Conservation (phyloP, 805 yeast genomes). For the Hanseniaspora occidentalis region DNA sequence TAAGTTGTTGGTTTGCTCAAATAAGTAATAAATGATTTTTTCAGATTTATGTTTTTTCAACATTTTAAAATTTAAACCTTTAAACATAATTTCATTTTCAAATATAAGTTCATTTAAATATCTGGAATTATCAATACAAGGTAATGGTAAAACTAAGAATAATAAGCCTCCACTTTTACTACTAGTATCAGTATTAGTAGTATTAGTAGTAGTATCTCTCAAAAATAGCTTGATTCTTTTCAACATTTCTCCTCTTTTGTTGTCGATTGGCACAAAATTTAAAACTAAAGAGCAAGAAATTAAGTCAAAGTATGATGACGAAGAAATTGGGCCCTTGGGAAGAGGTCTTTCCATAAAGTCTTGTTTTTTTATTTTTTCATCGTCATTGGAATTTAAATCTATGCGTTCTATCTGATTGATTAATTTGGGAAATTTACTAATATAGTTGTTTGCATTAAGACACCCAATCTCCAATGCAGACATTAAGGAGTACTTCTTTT, state of each 20-base stretch:
- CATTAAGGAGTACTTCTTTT: constrained; percentile 6
- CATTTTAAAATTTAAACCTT: constrained; percentile 44
- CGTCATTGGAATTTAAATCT: constrained; percentile 66
- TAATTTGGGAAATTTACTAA: constrained; percentile 40
- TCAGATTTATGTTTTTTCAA: constrained; percentile 42
- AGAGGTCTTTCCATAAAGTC: constrained; percentile 72
- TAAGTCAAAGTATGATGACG: constrained; percentile 52
- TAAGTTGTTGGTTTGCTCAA: constrained; percentile 31
- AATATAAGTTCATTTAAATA: constrained; percentile 40
- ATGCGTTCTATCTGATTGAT: constrained; percentile 47
- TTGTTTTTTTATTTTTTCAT: constrained; percentile 57
- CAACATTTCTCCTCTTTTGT: constrained; percentile 69
- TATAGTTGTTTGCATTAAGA: constrained; percentile 51
- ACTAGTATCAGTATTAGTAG: constrained; percentile 10
- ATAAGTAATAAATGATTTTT: constrained; percentile 66
- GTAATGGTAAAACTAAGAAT: constrained; percentile 78
- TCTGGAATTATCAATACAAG: constrained; percentile 75
- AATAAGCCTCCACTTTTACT: constrained; percentile 21
- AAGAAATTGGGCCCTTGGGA: constrained; percentile 33
- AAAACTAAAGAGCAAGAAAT: constrained; percentile 79
- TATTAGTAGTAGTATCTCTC: constrained; percentile 23
- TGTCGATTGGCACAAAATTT: constrained; percentile 72
- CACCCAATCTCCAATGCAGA: constrained; percentile 77
- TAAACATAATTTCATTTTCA: constrained; percentile 33
- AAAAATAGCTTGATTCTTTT: constrained; percentile 40